phyloP scores from a whole-genome alignment of 2,329 filamentous ascomycete species.

The Fusarium bactridioides region DNA sequence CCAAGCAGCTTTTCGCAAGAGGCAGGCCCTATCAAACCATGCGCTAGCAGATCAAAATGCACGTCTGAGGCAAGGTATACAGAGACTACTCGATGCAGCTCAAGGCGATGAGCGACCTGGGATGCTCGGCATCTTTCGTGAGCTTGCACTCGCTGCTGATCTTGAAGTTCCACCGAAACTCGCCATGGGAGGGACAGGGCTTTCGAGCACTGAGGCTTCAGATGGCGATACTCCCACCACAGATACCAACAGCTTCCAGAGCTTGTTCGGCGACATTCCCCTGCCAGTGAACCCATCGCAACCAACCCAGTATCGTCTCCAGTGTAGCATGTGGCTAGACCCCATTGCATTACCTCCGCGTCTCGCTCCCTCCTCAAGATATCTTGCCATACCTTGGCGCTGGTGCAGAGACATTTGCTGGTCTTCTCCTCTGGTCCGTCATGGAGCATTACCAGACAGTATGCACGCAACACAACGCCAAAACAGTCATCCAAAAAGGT shows the following conservation, averaged over 20 bases:
- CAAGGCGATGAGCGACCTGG: not conserved
- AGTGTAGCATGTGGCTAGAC: conserved; percentile 8
- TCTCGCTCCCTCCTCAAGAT: not conserved
- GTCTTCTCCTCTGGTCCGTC: conserved; percentile 7
- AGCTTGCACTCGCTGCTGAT: not conserved
- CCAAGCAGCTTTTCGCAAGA: conserved; percentile 9
- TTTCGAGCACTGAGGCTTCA: not conserved
- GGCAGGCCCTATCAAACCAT: not conserved
- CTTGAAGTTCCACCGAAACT: rapidly evolving
- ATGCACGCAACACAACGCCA: not conserved
- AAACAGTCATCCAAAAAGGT: not conserved
- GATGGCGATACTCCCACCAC: rapidly evolving
- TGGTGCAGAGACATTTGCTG: not conserved
- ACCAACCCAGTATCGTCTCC: not conserved
- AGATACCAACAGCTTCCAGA: rapidly evolving
- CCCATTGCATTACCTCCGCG: not conserved
- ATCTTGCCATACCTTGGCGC: not conserved
- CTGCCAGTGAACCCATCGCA: rapidly evolving
- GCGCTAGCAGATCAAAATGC: not conserved
- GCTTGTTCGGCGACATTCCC: rapidly evolving
- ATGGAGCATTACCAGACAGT: conserved; percentile 1
- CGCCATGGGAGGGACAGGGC: rapidly evolving
- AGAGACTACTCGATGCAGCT: not conserved
- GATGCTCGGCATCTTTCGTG: not conserved
- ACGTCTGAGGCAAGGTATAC: not conserved